A percentile compares a stretch with the other conserved stretches of the same genome.
Evolutionary conservation across 805 yeast genomes (phyloP).

Genomic region (Nakazawaea pomicola): DNA sequence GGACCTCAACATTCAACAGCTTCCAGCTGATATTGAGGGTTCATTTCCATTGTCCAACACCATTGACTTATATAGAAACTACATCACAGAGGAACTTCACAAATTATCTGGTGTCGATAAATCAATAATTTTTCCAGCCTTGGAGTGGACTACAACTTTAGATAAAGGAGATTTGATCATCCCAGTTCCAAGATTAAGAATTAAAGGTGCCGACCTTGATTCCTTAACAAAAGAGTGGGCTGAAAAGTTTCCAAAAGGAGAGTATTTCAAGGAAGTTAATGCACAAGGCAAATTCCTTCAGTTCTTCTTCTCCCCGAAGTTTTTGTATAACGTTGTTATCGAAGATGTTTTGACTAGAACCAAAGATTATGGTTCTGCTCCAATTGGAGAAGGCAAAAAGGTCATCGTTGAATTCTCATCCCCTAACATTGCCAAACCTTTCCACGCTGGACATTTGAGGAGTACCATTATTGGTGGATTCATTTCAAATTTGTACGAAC

Average conservation of each 20-base stretch:
- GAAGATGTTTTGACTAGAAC: constrained; percentile 62
- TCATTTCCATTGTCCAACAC: constrained; percentile 78
- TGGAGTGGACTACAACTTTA: constrained; percentile 80
- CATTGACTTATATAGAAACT: constrained; percentile 84
- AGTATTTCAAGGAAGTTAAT: constrained; percentile 61
- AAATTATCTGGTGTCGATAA: constrained; percentile 68
- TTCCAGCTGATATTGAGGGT: constrained; percentile 44
- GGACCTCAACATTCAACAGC: constrained; percentile 20
- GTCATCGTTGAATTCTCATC: constrained; percentile 88
- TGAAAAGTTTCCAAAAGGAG: constrained; percentile 65
- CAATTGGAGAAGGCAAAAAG: constrained; percentile 67
- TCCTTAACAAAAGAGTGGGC: constrained; percentile 76
- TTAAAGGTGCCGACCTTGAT: constrained; percentile 79
- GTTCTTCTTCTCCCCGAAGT: constrained; percentile 69
- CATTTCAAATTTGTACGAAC: constrained; percentile 83
- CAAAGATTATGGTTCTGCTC: constrained; percentile 65
- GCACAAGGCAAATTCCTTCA: constrained; percentile 91
- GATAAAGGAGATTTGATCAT: constrained; percentile 92
- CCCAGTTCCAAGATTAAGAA: constrained; percentile 86
- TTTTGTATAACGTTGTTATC: constrained; percentile 63
- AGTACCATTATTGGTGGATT: constrained; percentile 98
- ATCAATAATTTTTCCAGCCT: constrained; percentile 68
- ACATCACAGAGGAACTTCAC: constrained; percentile 75
- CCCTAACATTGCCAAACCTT: constrained; percentile 98
- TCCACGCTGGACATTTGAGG: constrained; percentile 99